Evolutionary conservation across 116 monocot genomes (phyloP), one percentile per base, ranked within the genome.

Genomic region (Posidonia oceanica): DNA sequence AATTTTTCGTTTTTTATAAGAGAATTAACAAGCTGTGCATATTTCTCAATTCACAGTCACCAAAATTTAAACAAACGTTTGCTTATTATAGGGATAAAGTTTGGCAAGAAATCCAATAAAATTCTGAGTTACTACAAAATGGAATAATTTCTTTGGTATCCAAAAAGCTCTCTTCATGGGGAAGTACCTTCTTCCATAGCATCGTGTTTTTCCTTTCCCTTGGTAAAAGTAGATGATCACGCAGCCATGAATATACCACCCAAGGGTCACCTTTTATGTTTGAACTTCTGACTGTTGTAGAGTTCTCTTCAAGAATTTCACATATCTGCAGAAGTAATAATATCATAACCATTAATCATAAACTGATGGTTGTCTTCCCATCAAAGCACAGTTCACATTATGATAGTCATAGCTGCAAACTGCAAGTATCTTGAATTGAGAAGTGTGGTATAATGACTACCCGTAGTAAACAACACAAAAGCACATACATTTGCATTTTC

Each of bases 171-270:
- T 48, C 12, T 48, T 2, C 48, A n/a, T 21, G 3, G 60, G 36
- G 64, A 39, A 37, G 16, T 85, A 96, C 96, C 96, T 91, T 91
- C 73, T 87, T 96, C 96, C 96, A 96, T 64, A 96, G 72, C 53
- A 65, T 68, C 38, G 39, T 15, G 57, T 91, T 74, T 67, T 77
- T 88, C 67, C 96, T 83, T 78, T 96, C 96, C 71, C 59, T 83
- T 54, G 87, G 91, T 29, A 82, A 69, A 61, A 96, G 83, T 72
- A 96, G 71, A 80, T 91, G 88, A 69, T 96, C 91, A 60, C 89
- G 83, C 70, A 96, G 73, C 96, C 91, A 91, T 77, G 91, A 96
- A 48, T 84, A 79, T 53, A 88, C 91, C 67, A 91, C 83, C 86
- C 88, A 96, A 75, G 81, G 71, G 12, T 88, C 82, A 54, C 71